These are phyloP conservation scores for Hyaloperonospora brassicae DNA, from an alignment of 352 stramenopile species.

Conservation along the genomic window DNA sequence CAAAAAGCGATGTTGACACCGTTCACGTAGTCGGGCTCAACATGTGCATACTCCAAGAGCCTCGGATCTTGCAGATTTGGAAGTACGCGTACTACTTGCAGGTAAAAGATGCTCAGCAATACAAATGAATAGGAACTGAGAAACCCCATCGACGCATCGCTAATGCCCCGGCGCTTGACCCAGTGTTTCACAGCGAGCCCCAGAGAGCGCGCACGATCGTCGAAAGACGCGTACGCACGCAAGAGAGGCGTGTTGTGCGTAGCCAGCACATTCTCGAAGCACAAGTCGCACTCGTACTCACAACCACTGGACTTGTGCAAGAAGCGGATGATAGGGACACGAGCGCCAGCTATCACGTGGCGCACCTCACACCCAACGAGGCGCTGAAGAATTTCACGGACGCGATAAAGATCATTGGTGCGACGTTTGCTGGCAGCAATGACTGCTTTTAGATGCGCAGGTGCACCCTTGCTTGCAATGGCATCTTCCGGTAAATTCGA, in stretches of 20 bases:
- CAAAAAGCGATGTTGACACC: slow-evolving; percentile 75
- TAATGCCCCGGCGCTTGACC: slow-evolving; percentile 95
- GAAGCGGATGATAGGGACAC: slow-evolving; percentile 80
- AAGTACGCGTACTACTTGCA: slow-evolving; percentile 88
- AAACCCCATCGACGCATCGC: slow-evolving; percentile 92
- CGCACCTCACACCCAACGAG: slow-evolving; percentile 44
- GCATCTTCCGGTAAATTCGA: slow-evolving; percentile 5
- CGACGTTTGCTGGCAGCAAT: slow-evolving; percentile 32
- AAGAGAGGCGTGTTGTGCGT: slow-evolving; percentile 76
- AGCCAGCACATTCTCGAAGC: slow-evolving; percentile 78
- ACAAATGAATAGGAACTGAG: slow-evolving; percentile 98
- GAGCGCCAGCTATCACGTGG: slow-evolving; percentile 58
- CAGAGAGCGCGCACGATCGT: slow-evolving; percentile 75
- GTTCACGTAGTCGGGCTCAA: slow-evolving; percentile 34
- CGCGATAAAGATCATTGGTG: slow-evolving; percentile 41
- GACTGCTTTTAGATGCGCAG: slow-evolving; percentile 27
- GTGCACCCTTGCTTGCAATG: slow-evolving; percentile 9
- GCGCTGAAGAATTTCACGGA: slow-evolving; percentile 41
- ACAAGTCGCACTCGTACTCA: slow-evolving; percentile 69
- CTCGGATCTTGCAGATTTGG: slow-evolving; percentile 90
- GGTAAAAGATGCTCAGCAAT: slow-evolving; percentile 94
- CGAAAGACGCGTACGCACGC: slow-evolving; percentile 66
- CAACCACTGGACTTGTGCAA: slow-evolving; percentile 35
- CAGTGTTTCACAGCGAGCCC: slow-evolving; percentile 96
- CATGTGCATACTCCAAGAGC: slow-evolving; percentile 35